Conservation (phyloP, 306 rosid species). For the Echinosophora koreensis region DNA sequence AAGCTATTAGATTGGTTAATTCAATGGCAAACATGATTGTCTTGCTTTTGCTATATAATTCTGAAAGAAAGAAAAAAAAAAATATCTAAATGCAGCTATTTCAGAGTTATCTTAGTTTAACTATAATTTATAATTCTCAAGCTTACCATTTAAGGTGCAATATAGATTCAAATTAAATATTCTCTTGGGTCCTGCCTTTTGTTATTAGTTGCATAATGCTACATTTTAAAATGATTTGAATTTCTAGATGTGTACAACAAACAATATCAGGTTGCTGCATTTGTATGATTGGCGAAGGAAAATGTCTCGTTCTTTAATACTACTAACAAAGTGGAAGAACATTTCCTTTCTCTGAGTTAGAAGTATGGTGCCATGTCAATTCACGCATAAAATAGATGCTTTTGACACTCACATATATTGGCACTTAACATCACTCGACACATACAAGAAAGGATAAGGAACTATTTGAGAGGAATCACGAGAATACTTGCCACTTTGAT, state of each 20-base stretch:
- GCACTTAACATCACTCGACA: not conserved
- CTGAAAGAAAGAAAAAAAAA: not conserved
- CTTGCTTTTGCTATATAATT: not conserved
- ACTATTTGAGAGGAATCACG: constrained; percentile 23
- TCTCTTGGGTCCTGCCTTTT: not conserved
- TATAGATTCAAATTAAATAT: not conserved
- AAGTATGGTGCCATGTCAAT: not conserved
- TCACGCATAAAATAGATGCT: not conserved
- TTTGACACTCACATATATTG: not conserved
- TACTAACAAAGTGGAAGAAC: not conserved
- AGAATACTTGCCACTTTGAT: constrained; percentile 68
- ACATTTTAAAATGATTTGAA: constrained; percentile 13
- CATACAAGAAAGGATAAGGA: not conserved
- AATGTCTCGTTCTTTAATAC: not conserved
- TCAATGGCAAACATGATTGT: constrained; percentile 28
- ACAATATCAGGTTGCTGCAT: no score
- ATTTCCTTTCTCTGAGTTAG: not conserved
- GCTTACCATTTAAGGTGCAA: not conserved
- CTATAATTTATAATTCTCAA: no score
- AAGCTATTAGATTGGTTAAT: constrained; percentile 35
- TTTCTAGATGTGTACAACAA: not conserved
- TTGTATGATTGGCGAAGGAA: not conserved
- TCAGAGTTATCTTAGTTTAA: constrained; percentile 1
- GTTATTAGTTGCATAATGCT: not conserved
- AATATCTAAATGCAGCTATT: not conserved